Conservation (phyloP, 2,329 filamentous ascomycete species). For the Fusarium irregulare region DNA sequence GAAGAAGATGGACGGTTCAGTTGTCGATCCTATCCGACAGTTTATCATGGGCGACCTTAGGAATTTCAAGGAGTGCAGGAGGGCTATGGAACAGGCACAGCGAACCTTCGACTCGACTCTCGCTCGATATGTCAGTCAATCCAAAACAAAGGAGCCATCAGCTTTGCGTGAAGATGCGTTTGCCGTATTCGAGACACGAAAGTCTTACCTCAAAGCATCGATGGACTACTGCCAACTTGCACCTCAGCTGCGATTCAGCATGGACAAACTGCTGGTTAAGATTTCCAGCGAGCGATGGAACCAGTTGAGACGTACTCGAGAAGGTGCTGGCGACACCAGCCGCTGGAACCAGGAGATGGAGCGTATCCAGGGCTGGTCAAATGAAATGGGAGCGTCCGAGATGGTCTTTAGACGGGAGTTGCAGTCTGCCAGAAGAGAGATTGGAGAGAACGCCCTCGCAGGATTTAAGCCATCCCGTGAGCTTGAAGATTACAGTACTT, state of each 20-base stretch:
- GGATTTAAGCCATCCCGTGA: slow-evolving; percentile 85
- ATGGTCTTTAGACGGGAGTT: slow-evolving; percentile 84
- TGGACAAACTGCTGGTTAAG: slow-evolving; percentile 88
- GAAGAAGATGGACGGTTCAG: slow-evolving; percentile 79
- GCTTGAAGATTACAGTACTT: slow-evolving; percentile 90
- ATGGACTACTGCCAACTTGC: slow-evolving; percentile 93
- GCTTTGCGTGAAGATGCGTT: slow-evolving; percentile 95
- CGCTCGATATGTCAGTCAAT: slow-evolving; percentile 83
- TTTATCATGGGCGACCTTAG: slow-evolving; percentile 85
- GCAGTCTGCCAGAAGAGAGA: slow-evolving; percentile 79
- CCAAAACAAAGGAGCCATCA: slow-evolving; percentile 93
- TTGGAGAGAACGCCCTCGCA: slow-evolving; percentile 80
- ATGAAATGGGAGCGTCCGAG: slow-evolving; percentile 93
- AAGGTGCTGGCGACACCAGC: slow-evolving; percentile 71
- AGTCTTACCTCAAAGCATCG: slow-evolving; percentile 88
- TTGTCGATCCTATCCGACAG: slow-evolving; percentile 82
- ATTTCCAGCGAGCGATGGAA: slow-evolving; percentile 89
- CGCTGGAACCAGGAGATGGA: slow-evolving; percentile 86
- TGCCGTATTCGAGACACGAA: slow-evolving; percentile 90
- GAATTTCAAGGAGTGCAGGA: slow-evolving; percentile 85
- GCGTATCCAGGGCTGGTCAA: slow-evolving; percentile 89
- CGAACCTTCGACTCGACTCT: slow-evolving; percentile 85
- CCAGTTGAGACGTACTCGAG: slow-evolving; percentile 80
- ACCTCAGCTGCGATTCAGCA: slow-evolving; percentile 82
- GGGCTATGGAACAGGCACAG: slow-evolving; percentile 81